phyloP scores from a whole-genome alignment of 495 filamentous ascomycete genomes.

The Cairneyella variabilis region DNA sequence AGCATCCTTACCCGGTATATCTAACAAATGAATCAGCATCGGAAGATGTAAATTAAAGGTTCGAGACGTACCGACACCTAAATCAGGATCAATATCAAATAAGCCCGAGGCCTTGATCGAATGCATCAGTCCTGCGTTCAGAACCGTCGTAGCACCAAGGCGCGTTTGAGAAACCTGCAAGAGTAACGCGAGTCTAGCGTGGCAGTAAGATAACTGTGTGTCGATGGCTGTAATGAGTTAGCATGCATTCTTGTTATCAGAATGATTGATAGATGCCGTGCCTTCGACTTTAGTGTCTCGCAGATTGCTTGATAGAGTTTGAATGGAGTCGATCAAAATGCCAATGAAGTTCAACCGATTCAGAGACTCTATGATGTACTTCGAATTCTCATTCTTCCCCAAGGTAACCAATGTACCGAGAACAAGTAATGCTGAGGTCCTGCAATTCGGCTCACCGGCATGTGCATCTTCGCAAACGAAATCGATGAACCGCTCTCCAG shows the following conservation, averaged over 20 bases:
- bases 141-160: constrained; percentile 70
- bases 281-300: constrained; percentile 37
- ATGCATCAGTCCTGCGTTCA: constrained; percentile 86
- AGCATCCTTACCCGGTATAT: constrained; percentile 56
- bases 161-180: constrained; percentile 77
- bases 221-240: constrained; percentile 25
- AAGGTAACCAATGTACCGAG: constrained; percentile 68
- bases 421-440: constrained; percentile 74
- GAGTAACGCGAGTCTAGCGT: constrained; percentile 78
- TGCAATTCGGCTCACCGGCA: constrained; percentile 72
- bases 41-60: constrained; percentile 17
- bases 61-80: constrained; percentile 65
- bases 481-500: constrained; percentile 76
- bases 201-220: constrained; percentile 53
- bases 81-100: constrained; percentile 89
- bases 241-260: constrained; percentile 15
- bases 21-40: constrained; percentile 45
- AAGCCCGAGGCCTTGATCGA: constrained; percentile 72
- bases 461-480: constrained; percentile 92
- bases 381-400: constrained; percentile 59
- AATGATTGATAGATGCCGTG: constrained; percentile 21
- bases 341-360: constrained; percentile 84
- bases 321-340: constrained; percentile 80
- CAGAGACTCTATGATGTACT: constrained; percentile 71
- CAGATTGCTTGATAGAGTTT: constrained; percentile 63